Conservation (phyloP, 345 rosid species). For the Camelina sativa region DNA sequence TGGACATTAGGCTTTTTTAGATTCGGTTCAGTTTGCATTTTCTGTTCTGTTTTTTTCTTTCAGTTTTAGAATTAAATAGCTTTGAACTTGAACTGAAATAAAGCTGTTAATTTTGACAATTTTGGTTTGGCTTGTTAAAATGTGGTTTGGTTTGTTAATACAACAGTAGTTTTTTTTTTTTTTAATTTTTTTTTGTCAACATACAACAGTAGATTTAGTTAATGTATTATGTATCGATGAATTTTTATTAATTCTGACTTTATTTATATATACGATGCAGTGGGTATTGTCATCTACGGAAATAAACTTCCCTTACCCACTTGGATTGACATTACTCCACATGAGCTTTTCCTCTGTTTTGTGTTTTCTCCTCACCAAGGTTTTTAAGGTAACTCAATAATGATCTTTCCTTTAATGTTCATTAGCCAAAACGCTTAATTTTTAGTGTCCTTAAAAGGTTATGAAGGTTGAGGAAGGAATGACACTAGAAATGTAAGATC, state of each 20-base stretch:
- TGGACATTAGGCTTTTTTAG: background rate
- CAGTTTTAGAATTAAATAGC: background rate
- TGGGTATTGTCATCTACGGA: constrained; percentile 4
- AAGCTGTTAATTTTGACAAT: background rate
- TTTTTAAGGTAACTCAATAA: background rate
- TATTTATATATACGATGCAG: background rate
- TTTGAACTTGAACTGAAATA: background rate
- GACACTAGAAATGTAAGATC: background rate
- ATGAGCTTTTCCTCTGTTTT: background rate
- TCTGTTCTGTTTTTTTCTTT: too few species aligned
- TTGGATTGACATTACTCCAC: background rate
- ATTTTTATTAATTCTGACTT: background rate
- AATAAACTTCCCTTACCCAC: constrained; percentile 4
- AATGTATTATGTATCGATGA: background rate
- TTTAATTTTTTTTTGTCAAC: too few species aligned
- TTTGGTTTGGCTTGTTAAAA: background rate
- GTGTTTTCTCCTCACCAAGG: background rate
- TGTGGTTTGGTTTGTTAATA: background rate
- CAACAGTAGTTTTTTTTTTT: too few species aligned
- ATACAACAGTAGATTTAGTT: too few species aligned
- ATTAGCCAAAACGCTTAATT: background rate
- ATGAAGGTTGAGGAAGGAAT: background rate
- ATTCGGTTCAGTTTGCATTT: background rate
- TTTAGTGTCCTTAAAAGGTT: background rate
- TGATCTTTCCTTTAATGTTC: background rate